These are phyloP conservation scores for Alternaria sp. DNA, from an alignment of 2,329 filamentous ascomycete species.

Conservation along the genomic window DNA sequence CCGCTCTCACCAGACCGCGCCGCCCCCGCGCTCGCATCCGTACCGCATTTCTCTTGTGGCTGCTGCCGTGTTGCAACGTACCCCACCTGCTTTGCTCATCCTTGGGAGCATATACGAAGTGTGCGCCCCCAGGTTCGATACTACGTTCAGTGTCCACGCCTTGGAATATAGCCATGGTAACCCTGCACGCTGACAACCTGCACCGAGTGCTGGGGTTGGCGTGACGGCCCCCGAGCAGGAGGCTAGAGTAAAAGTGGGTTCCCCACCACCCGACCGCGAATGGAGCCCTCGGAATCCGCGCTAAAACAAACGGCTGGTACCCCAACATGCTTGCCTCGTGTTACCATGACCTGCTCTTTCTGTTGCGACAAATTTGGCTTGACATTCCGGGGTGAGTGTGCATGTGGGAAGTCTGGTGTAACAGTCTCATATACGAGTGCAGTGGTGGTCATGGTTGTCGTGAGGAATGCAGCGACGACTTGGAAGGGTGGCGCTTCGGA, in stretches of 20 bases:
- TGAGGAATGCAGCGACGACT: not conserved
- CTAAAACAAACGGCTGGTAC: constrained; percentile 47
- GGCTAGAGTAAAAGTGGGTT: constrained; percentile 3
- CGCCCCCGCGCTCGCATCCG: not conserved
- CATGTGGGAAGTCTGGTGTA: constrained; percentile 12
- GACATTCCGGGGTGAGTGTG: constrained; percentile 13
- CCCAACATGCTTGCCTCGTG: constrained; percentile 36
- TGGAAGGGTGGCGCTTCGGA: not conserved
- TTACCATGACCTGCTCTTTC: constrained; percentile 24
- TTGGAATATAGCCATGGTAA: constrained; percentile 8
- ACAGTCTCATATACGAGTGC: not conserved
- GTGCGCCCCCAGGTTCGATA: constrained; percentile 9
- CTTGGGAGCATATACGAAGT: not conserved
- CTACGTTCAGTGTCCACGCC: constrained; percentile 7
- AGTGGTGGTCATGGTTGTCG: not conserved
- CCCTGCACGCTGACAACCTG: constrained; percentile 15
- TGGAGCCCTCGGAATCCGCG: constrained; percentile 14
- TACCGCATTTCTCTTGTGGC: constrained; percentile 22
- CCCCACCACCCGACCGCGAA: constrained; percentile 28
- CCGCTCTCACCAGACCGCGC: constrained; percentile 1
- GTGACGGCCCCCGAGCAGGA: not conserved
- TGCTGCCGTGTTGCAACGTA: constrained; percentile 34
- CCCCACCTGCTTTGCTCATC: constrained; percentile 19
- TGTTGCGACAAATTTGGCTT: constrained; percentile 12
- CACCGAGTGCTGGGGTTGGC: constrained; percentile 12